phyloP scores from a whole-genome alignment of 2,329 filamentous ascomycete genomes.

The Trichophyton verrucosum region DNA sequence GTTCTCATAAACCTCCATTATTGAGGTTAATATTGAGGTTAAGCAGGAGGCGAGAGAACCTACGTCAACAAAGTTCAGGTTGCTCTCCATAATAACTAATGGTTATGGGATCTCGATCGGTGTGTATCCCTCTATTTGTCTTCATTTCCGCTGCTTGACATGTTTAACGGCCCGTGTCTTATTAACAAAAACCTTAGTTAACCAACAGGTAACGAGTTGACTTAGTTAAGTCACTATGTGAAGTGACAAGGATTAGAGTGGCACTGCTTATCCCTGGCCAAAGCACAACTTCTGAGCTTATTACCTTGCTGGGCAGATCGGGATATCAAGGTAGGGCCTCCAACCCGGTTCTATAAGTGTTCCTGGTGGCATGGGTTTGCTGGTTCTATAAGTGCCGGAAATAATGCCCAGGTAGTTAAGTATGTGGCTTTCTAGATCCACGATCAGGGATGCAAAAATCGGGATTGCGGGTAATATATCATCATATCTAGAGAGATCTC shows the following conservation, averaged over 20 bases:
- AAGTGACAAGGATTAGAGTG: constrained; percentile 19
- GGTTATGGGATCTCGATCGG: constrained; percentile 27
- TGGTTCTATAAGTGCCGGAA: neutral
- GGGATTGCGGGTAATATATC: neutral
- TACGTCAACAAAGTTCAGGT: constrained; percentile 38
- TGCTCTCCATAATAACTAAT: constrained; percentile 31
- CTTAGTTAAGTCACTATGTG: constrained; percentile 14
- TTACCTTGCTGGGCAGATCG: constrained; percentile 21
- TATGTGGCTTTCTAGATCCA: neutral
- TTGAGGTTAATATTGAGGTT: constrained; percentile 41
- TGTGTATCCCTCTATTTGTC: neutral
- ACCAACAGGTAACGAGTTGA: neutral
- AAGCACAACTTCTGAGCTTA: constrained; percentile 20
- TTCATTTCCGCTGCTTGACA: neutral
- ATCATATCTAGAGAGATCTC: neutral
- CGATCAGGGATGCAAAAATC: neutral
- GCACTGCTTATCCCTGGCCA: constrained; percentile 20
- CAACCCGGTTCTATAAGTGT: neutral
- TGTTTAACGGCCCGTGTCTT: neutral
- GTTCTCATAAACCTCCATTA: constrained; percentile 34
- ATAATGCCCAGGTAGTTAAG: neutral
- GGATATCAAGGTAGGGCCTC: constrained; percentile 12
- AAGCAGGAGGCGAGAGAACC: constrained; percentile 34
- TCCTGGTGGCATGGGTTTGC: neutral
- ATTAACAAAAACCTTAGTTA: neutral